Evolutionary conservation across 768 basidiomycete genomes (phyloP), one percentile per base, ranked within the genome.

Genomic region (Pleurotus citrinopileatus): DNA sequence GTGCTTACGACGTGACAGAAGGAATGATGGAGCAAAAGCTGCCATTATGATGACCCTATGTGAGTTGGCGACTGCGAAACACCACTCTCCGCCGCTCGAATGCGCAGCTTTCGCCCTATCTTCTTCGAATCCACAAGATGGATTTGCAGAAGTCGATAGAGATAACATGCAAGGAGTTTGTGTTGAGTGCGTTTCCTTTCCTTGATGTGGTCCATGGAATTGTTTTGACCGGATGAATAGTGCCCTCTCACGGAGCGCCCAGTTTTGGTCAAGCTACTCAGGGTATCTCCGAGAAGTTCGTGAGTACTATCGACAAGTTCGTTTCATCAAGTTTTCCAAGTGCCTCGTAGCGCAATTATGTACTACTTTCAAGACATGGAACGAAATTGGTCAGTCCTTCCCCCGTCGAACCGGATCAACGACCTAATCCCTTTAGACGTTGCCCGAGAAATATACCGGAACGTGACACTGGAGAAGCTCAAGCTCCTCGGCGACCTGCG

Each of bases 241-340:
- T 53, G 86, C 89, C 10, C 68, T 91, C 8, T 83, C 88, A 13
- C 74, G 88, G 45, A 91, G 89, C 63, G 81, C 89, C 6, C 89
- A 91, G 61, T 86, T 84, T 61, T 91, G 89, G 89, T 89, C 89
- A 3, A 89, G 87, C 54, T 91, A 90, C 66, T 91, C 89, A 2
- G 89, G 89, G 0, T 90, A 91, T 67, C 74, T 91, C 47, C 80
- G 89, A 40, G 88, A 91, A 74, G 76, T 88, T 54, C 81, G 89
- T 87, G 63, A 65, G 87, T 81, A 12, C n/a, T 15, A 38, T 22
- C 42, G 23, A 44, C 48, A n/a, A 34, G 50, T 48, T 20, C 37
- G 29, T 22, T 20, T 37, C 25, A 13, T 9, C 13, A 27, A 22
- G 22, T n/a, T 58, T 42, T 46, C 53, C 48, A 28, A 28, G 43